phyloP scores from a whole-genome alignment of 139 green algal genomes.

The Chlamydomonas sp. region DNA sequence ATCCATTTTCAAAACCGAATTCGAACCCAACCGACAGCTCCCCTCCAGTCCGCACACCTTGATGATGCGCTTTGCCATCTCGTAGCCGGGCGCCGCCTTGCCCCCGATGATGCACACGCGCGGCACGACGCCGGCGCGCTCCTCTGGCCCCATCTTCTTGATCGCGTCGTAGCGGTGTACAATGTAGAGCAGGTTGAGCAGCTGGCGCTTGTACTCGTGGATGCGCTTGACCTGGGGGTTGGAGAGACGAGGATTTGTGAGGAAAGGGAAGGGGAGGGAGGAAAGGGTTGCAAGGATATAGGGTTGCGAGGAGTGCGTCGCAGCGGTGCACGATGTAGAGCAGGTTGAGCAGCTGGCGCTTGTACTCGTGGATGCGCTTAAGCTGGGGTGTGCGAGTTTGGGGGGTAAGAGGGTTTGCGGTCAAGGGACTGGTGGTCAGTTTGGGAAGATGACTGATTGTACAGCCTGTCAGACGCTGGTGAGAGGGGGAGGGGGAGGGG shows the following conservation, averaged over 20 bases:
- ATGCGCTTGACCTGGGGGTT: slow-evolving; percentile 92
- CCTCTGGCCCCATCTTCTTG: slow-evolving; percentile 66
- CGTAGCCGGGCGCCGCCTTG: slow-evolving; percentile 92
- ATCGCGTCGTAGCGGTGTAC: slow-evolving; percentile 74
- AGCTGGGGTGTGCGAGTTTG: too few relatives aligned
- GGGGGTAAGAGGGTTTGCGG: too few relatives aligned
- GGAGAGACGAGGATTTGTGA: too few relatives aligned
- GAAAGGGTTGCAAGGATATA: background rate
- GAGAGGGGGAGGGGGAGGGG: too few relatives aligned
- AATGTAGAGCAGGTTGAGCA: slow-evolving; percentile 81
- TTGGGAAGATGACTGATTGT: too few relatives aligned
- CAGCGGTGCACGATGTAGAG: slow-evolving; percentile 79
- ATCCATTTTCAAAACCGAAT: too few relatives aligned
- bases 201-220: slow-evolving; percentile 92
- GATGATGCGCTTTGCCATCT: slow-evolving; percentile 98
- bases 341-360: slow-evolving; percentile 86
- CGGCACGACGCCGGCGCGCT: slow-evolving; percentile 60
- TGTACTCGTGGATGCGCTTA: slow-evolving; percentile 95
- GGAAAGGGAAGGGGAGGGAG: background rate
- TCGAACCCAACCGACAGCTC: too few relatives aligned
- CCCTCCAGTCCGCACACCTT: slow-evolving; percentile 75
- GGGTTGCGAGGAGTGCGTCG: too few relatives aligned
- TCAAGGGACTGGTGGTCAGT: too few relatives aligned
- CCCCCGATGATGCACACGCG: slow-evolving; percentile 78
- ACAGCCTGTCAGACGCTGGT: too few relatives aligned